These are phyloP conservation scores for Trametes maxima DNA, from an alignment of 768 basidiomycete species.

Conservation along the genomic window DNA sequence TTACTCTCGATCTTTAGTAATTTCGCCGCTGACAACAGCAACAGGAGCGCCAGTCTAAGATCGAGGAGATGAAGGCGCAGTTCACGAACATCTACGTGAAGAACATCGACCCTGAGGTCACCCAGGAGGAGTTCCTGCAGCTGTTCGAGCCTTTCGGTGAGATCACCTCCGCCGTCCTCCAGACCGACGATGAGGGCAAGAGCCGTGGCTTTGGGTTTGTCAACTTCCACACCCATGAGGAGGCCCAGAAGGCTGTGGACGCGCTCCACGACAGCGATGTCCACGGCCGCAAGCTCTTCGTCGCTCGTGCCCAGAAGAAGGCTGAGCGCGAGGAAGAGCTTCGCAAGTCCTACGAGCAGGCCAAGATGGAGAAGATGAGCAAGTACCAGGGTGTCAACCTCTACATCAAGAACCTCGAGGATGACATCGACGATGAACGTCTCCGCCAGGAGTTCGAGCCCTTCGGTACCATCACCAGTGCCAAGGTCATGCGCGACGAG, in stretches of 20 bases:
- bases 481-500: constrained; percentile 99
- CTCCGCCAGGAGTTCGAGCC: constrained; percentile 95
- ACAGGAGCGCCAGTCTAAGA: constrained; percentile 95
- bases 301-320: constrained; percentile 97
- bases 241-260: constrained; percentile 89
- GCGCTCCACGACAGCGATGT: constrained; percentile 82
- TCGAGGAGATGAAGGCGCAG: constrained; percentile 96
- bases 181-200: constrained; percentile 84
- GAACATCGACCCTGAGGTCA: constrained; percentile 86
- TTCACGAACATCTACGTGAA: constrained; percentile 99
- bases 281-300: constrained; percentile 90
- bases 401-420: constrained; percentile 99
- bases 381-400: constrained; percentile 99
- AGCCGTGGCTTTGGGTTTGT: constrained; percentile 99
- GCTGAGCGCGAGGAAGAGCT: constrained; percentile 97
- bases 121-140: constrained; percentile 82
- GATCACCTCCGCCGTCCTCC: constrained; percentile 88
- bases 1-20: constrained; percentile 20
- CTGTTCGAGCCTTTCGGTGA: constrained; percentile 78
- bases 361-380: constrained; percentile 95
- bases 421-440: constrained; percentile 97
- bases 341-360: constrained; percentile 89
- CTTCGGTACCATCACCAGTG: constrained; percentile 96
- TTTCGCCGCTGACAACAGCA: background rate
- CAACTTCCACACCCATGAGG: constrained; percentile 92